Base-by-base conservation (phyloP, 768 basidiomycete genomes). In the Leccinum fibrillosum region DNA sequence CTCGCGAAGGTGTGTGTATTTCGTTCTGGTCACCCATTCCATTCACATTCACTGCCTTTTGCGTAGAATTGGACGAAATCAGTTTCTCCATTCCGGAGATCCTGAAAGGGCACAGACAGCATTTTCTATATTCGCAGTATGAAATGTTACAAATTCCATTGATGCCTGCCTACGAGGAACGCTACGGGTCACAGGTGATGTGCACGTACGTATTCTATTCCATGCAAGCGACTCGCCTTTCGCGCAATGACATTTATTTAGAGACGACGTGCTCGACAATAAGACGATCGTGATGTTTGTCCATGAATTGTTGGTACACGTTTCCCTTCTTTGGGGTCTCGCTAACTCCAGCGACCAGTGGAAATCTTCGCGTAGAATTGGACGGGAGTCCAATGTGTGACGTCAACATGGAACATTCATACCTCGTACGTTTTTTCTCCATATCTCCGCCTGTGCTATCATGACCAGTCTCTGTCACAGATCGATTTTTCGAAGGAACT, bases 41-140 rank as follows among this genome's bases (percentile, higher is more conserved):
- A 28, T 44, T 53, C 30, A 3, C 52, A 28, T 44, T 53, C 26
- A 3, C 52, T 44, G 53, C 52, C 7, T 21, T 42, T 44, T 57
- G 32, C 55, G 28, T 50, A 92, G 90, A 85, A 42, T 60, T 85
- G 26, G 84, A 87, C 62, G 78, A 83, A 26, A 78, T 86, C 17
- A 77, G 80, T 25, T 84, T 85, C 68, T 85, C 86, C 1, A 82
- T 92, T 56, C 85, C 90, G 37, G 94, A 94, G 67, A 82, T 96
- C 21, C 82, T 98, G 57, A 97, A 96, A 71, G 83, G 84, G 13
- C 92, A 98, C 71, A 83, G 96, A n/a, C 86, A 90, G 59, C 81
- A 91, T 62, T 88, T 90, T 58, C 74, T 99, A 34, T 91, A 85
- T 74, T 78, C 81, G n/a, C 79, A 81, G 26, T 84, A 92, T 69